Percentiles rank a stretch among this genome's conserved stretches.
These are phyloP conservation scores for Plasmodium falciparum DNA, from an alignment of 169 alveolate genomes.

Conservation along the genomic window DNA sequence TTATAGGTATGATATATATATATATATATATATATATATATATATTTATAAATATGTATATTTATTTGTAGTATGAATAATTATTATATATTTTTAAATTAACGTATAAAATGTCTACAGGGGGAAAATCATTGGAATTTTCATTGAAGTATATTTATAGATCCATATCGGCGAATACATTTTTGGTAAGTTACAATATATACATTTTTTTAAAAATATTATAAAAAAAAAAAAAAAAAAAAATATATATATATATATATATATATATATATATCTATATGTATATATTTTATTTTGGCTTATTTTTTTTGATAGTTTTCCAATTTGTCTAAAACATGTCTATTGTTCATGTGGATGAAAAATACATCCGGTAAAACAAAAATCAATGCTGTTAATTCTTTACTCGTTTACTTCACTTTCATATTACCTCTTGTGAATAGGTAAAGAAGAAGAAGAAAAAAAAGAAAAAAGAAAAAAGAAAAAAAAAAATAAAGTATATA, in stretches of 20 bases:
- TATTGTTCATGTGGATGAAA: conserved; percentile 46
- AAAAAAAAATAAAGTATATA: neutral
- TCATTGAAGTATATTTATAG: conserved; percentile 62
- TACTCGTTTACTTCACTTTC: conserved; percentile 51
- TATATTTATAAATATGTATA: neutral
- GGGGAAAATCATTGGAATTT: conserved; percentile 66
- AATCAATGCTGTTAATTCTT: conserved; percentile 26
- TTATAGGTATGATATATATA: conserved; percentile 19
- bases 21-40: neutral
- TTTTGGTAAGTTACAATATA: conserved; percentile 33
- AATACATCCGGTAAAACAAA: conserved; percentile 26
- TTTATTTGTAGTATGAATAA: neutral
- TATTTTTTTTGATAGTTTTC: conserved; percentile 15
- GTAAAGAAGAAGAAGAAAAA: conserved; percentile 47
- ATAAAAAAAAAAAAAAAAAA: neutral
- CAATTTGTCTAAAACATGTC: conserved; percentile 41
- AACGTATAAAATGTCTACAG: neutral
- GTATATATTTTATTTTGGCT: neutral
- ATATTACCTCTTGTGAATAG: conserved; percentile 54
- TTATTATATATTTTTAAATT: neutral
- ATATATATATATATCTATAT: too few relatives aligned
- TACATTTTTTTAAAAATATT: neutral
- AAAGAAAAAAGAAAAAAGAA: conserved; percentile 36
- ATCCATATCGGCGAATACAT: conserved; percentile 70
- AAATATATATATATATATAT: neutral